Percentiles rank a stretch among this genome's conserved stretches.
Conservation (phyloP, 2,329 filamentous ascomycete species). For the Hymenoscyphus scutula region DNA sequence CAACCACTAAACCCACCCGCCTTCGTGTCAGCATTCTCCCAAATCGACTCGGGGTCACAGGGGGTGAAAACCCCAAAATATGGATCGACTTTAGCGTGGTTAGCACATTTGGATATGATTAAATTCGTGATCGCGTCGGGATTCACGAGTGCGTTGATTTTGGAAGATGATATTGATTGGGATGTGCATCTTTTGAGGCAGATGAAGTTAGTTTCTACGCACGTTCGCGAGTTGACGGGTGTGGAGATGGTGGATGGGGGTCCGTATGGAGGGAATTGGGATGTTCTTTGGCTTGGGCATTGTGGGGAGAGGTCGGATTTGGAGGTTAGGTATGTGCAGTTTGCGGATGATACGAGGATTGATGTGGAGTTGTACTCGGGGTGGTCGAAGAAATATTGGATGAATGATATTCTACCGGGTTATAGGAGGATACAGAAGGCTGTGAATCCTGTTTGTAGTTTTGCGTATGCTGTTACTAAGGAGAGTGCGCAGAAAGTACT, state of each 20-base stretch:
- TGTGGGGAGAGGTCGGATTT: neutral
- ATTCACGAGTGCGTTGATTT: neutral
- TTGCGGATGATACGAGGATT: neutral
- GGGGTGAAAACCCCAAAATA: neutral
- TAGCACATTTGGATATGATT: conserved; percentile 1
- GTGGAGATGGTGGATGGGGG: neutral
- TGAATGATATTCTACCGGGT: neutral
- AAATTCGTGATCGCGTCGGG: neutral
- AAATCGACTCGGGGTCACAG: neutral
- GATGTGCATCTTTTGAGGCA: neutral
- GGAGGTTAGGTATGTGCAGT: neutral
- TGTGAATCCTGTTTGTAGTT: neutral
- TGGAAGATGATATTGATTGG: neutral
- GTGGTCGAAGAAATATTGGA: neutral
- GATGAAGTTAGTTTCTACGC: neutral
- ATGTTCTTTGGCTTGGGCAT: neutral
- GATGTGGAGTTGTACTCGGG: neutral
- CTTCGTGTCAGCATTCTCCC: neutral
- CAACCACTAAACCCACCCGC: neutral
- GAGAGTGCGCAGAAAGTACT: neutral
- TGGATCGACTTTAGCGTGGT: neutral
- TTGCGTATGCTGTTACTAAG: neutral
- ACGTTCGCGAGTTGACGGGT: neutral
- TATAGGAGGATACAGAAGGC: neutral
- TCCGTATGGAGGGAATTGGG: neutral